phyloP scores from a whole-genome alignment of 192 early-diverging fungal species.

The Umbelopsis ramanniana region DNA sequence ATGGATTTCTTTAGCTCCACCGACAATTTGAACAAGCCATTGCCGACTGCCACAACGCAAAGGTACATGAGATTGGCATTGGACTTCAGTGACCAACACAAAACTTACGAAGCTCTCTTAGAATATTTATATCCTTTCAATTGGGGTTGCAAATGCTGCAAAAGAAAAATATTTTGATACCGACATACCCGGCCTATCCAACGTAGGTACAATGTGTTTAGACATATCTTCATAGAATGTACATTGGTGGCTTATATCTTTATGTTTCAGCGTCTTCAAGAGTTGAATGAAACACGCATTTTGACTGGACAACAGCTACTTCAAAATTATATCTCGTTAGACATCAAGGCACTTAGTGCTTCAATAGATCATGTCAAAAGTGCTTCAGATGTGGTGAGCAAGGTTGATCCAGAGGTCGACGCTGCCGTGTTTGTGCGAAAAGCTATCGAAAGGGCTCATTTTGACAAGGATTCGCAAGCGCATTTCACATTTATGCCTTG shows the following conservation, averaged over 20 bases:
- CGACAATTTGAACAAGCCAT: constrained; percentile 58
- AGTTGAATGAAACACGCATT: constrained; percentile 58
- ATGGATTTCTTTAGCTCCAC: constrained; percentile 27
- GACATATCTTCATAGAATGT: not conserved
- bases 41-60: constrained; percentile 71
- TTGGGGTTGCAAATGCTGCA: constrained; percentile 66
- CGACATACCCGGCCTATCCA: constrained; percentile 63
- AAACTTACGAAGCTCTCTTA: constrained; percentile 24
- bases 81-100: not conserved
- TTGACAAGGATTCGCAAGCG: constrained; percentile 24
- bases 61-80: constrained; percentile 34
- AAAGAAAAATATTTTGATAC: constrained; percentile 63
- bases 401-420: constrained; percentile 59
- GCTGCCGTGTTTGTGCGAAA: constrained; percentile 53
- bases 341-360: constrained; percentile 43
- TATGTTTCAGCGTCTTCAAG: constrained; percentile 59
- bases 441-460: constrained; percentile 23
- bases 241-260: not conserved
- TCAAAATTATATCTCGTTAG: constrained; percentile 50
- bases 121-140: constrained; percentile 70
- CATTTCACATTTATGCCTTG: constrained; percentile 40
- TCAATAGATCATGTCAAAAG: constrained; percentile 40
- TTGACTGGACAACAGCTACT: constrained; percentile 58
- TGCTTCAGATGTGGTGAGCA: constrained; percentile 36
- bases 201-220: constrained; percentile 44